phyloP scores from a whole-genome alignment of 2,329 filamentous ascomycete species.

The Apiospora arundinis region DNA sequence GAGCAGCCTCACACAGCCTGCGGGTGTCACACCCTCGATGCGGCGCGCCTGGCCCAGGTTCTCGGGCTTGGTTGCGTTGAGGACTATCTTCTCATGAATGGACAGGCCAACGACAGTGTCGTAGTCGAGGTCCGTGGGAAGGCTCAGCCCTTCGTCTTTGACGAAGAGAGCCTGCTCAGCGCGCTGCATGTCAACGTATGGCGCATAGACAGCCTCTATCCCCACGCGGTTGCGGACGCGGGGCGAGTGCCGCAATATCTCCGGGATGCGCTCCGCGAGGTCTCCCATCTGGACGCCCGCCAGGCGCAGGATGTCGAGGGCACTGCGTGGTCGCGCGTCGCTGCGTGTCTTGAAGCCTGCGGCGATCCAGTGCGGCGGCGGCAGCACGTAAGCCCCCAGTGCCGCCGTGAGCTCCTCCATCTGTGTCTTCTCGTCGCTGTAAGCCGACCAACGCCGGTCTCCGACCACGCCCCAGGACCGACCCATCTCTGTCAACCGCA shows the following conservation, averaged over 20 bases:
- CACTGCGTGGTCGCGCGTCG: slow-evolving; percentile 72
- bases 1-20: slow-evolving; percentile 66
- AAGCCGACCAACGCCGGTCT: slow-evolving; percentile 78
- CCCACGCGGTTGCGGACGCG: slow-evolving; percentile 72
- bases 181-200: slow-evolving; percentile 79
- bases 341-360: slow-evolving; percentile 72
- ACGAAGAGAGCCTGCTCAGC: slow-evolving; percentile 70
- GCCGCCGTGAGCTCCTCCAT: slow-evolving; percentile 69
- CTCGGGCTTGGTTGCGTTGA: slow-evolving; percentile 77
- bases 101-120: slow-evolving; percentile 75
- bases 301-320: slow-evolving; percentile 80
- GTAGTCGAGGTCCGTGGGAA: slow-evolving; percentile 82
- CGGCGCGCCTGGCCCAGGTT: slow-evolving; percentile 87
- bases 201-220: slow-evolving; percentile 86
- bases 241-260: slow-evolving; percentile 58
- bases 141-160: slow-evolving; percentile 75
- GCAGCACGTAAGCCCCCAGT: slow-evolving; percentile 64
- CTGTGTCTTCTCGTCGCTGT: slow-evolving; percentile 68
- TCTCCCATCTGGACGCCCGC: slow-evolving; percentile 63
- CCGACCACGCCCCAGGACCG: slow-evolving; percentile 77
- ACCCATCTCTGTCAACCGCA: slow-evolving; percentile 81
- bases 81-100: slow-evolving; percentile 75
- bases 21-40: slow-evolving; percentile 78
- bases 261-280: slow-evolving; percentile 64
- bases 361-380: slow-evolving; percentile 70